Conservation (phyloP, 1,284 basidiomycete species). For the Erythrobasidium hasegawianum region DNA sequence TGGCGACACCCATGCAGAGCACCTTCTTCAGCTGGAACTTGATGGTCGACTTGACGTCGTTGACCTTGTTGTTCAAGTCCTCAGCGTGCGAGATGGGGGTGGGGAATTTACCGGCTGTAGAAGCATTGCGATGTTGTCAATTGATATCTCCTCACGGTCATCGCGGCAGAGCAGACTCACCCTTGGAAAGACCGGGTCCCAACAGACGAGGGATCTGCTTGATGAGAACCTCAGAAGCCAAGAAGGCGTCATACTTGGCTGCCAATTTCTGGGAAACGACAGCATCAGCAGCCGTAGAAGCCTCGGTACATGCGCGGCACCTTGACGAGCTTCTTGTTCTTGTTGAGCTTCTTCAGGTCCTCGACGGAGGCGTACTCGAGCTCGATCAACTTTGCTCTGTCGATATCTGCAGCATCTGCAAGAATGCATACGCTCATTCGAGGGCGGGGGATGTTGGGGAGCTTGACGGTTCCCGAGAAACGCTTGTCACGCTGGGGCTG, state of each 20-base stretch:
- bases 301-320: background rate
- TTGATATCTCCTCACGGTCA: background rate
- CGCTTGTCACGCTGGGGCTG: constrained; percentile 88
- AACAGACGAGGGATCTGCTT: constrained; percentile 99
- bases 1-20: constrained; percentile 95
- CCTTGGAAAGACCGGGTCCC: constrained; percentile 97
- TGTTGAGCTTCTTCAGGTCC: constrained; percentile 99
- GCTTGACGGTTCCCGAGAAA: constrained; percentile 95
- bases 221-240: constrained; percentile 95
- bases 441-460: constrained; percentile 93
- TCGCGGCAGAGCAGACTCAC: background rate
- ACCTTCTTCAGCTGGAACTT: constrained; percentile 97
- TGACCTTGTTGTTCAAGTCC: constrained; percentile 87
- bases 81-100: constrained; percentile 89
- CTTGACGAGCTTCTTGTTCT: constrained; percentile 99
- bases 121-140: too few relatives aligned
- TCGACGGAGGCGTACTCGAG: constrained; percentile 98
- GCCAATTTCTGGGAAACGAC: constrained; percentile 62
- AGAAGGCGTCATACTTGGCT: constrained; percentile 99
- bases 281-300: background rate
- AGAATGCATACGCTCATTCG: constrained; percentile 99
- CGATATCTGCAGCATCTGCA: constrained; percentile 97
- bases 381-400: constrained; percentile 95
- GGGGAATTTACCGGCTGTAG: constrained; percentile 98
- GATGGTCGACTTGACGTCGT: constrained; percentile 96